phyloP scores from a whole-genome alignment of 2,329 filamentous ascomycete genomes.

The Botrytis byssoidea region DNA sequence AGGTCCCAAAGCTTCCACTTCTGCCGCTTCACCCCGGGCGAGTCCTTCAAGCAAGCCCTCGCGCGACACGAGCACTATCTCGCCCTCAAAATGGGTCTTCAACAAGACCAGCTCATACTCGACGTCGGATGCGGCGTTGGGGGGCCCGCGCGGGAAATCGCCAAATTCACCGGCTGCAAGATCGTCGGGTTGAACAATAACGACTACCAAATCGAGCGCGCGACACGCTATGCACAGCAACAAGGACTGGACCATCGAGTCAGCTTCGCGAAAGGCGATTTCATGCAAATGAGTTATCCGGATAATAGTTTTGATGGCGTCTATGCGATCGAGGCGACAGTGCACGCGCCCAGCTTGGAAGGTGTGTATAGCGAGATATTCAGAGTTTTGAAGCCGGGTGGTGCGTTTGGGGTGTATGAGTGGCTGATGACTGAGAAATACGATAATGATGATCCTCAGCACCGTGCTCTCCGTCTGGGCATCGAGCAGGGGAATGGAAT shows the following conservation, averaged over 20 bases:
- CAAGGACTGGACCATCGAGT: neutral
- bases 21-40: neutral
- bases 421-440: slow-evolving; percentile 98
- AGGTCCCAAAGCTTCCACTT: neutral
- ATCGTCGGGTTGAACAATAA: neutral
- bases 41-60: neutral
- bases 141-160: neutral
- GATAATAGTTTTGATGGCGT: neutral
- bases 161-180: neutral
- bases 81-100: neutral
- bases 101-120: neutral
- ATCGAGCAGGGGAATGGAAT: slow-evolving; percentile 97
- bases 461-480: slow-evolving; percentile 86
- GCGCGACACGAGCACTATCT: neutral
- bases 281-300: neutral
- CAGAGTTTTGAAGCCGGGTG: slow-evolving; percentile 84
- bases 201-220: neutral
- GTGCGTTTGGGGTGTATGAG: slow-evolving; percentile 94
- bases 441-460: slow-evolving; percentile 80
- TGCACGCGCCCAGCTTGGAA: neutral
- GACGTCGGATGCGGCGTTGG: neutral
- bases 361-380: neutral
- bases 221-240: neutral
- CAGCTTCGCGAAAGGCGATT: neutral
- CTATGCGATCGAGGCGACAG: neutral